These are phyloP conservation scores for Micractinium sp. DNA, from an alignment of 139 green algal species.

Conservation along the genomic window DNA sequence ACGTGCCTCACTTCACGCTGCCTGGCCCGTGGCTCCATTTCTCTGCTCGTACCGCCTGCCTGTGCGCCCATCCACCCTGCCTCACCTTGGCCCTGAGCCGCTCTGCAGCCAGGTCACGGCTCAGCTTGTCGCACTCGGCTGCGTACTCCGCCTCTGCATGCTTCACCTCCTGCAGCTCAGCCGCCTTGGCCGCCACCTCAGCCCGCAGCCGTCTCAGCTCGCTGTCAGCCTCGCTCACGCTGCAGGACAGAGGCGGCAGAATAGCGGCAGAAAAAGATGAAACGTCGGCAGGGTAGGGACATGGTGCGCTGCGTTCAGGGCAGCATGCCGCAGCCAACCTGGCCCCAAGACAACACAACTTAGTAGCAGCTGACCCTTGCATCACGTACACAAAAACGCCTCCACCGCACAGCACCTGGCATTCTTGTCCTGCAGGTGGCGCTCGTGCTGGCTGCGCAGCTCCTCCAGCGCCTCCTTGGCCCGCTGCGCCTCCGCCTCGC, in stretches of 20 bases:
- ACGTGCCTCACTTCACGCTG: background rate
- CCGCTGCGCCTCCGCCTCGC: background rate
- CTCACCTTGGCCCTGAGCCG: constrained; percentile 20
- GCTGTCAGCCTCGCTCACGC: background rate
- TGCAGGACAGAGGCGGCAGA: background rate
- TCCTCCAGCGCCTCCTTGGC: constrained; percentile 22
- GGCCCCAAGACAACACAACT: too few relatives aligned
- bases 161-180: constrained; percentile 5
- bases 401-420: background rate
- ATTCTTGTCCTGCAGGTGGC: background rate
- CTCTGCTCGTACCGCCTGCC: too few relatives aligned
- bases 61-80: background rate
- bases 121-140: constrained; percentile 3
- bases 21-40: background rate
- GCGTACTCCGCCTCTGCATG: background rate
- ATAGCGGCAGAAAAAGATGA: too few relatives aligned
- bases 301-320: too few relatives aligned
- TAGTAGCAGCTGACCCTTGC: too few relatives aligned
- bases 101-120: constrained; percentile 13
- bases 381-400: background rate
- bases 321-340: too few relatives aligned
- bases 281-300: too few relatives aligned
- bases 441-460: constrained; percentile 2
- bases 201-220: constrained; percentile 8
- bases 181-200: constrained; percentile 15